Conservation (phyloP, 1,139 yeast species). For the Geotrichum phurueaensis region DNA sequence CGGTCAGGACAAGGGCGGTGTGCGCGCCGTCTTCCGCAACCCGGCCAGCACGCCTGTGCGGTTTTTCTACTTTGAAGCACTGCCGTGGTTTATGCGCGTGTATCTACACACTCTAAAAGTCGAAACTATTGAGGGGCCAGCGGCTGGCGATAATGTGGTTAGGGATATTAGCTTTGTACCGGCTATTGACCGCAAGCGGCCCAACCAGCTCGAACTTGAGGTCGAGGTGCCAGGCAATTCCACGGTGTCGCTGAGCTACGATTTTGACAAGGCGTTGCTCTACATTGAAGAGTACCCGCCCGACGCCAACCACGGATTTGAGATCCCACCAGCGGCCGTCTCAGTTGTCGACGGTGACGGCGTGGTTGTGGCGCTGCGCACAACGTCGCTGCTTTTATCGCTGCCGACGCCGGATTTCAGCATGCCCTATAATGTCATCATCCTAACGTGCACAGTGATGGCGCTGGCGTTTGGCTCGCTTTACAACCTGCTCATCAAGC, state of each 20-base stretch:
- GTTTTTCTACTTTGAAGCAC: constrained; percentile 66
- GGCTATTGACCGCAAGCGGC: constrained; percentile 72
- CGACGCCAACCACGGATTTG: constrained; percentile 97
- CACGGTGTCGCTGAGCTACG: constrained; percentile 59
- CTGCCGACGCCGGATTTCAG: constrained; percentile 97
- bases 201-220: constrained; percentile 73
- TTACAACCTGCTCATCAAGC: constrained; percentile 70
- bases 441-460: constrained; percentile 87
- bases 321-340: constrained; percentile 78
- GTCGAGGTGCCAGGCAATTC: constrained; percentile 60
- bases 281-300: constrained; percentile 94
- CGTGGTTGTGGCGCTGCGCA: constrained; percentile 55
- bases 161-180: constrained; percentile 61
- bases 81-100: constrained; percentile 91
- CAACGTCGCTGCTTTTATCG: constrained; percentile 76
- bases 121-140: constrained; percentile 20
- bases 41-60: constrained; percentile 46
- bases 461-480: constrained; percentile 86
- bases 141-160: constrained; percentile 37
- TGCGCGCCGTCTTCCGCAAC: constrained; percentile 70
- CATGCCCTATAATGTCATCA: constrained; percentile 97
- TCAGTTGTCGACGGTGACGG: constrained; percentile 40
- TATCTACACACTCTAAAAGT: constrained; percentile 55
- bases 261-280: constrained; percentile 81
- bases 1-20: constrained; percentile 86